These are phyloP conservation scores for Brasenia schreberi DNA, from an alignment of 164 flowering plant species.

Conservation along the genomic window DNA sequence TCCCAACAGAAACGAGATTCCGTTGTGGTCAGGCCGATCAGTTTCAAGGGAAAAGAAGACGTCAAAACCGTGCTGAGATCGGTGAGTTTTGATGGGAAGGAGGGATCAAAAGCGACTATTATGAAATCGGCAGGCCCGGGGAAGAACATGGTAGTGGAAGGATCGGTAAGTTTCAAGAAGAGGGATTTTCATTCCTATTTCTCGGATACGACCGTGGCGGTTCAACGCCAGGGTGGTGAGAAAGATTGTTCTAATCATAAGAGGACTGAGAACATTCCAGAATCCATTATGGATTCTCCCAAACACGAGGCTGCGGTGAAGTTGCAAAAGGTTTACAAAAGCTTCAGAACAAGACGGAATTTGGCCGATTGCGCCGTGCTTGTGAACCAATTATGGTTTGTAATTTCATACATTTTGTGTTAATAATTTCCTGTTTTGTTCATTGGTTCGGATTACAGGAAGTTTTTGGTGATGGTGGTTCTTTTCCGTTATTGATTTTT, in stretches of 20 bases:
- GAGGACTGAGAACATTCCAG: slow-evolving; percentile 10
- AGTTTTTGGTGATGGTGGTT: not conserved
- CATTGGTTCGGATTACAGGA: not conserved
- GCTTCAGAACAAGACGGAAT: slow-evolving; percentile 80
- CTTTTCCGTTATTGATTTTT: not conserved
- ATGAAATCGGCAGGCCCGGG: slow-evolving; percentile 16
- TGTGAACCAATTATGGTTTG: slow-evolving; percentile 72
- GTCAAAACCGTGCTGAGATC: slow-evolving; percentile 32
- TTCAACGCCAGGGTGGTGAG: slow-evolving; percentile 16
- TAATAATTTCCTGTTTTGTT: not conserved
- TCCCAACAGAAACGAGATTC: slow-evolving; percentile 31
- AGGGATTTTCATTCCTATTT: slow-evolving; percentile 9
- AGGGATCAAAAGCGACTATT: slow-evolving; percentile 29
- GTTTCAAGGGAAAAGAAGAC: slow-evolving; percentile 29
- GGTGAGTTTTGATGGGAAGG: slow-evolving; percentile 35
- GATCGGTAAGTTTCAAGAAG: slow-evolving; percentile 42
- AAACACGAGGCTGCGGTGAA: slow-evolving; percentile 75
- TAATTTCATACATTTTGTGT: not conserved
- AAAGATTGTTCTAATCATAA: slow-evolving; percentile 8
- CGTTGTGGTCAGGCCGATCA: slow-evolving; percentile 41
- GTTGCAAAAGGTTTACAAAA: slow-evolving; percentile 92
- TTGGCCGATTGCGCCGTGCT: slow-evolving; percentile 96
- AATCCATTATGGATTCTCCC: slow-evolving; percentile 10
- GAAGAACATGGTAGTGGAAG: slow-evolving; percentile 19
- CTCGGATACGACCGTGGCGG: slow-evolving; percentile 27